Evolutionary conservation across 169 alveolate species (phyloP).

Genomic region (Fabrea salina): DNA sequence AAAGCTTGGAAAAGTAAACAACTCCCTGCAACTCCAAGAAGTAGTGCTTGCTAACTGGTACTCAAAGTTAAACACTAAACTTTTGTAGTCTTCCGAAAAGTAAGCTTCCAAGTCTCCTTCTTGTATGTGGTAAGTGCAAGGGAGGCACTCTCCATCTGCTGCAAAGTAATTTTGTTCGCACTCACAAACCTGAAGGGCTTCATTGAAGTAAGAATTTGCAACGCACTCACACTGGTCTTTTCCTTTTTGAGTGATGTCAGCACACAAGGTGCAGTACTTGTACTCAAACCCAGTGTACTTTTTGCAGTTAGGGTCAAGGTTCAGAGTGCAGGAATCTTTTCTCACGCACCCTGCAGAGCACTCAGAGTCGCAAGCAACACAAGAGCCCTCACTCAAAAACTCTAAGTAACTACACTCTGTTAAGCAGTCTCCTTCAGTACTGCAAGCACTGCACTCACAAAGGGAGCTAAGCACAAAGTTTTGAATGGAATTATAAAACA

Average conservation of each 20-base stretch:
- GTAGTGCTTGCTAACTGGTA: neutral
- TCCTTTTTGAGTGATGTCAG: neutral
- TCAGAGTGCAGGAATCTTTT: neutral
- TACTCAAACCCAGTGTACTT: neutral
- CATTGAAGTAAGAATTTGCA: neutral
- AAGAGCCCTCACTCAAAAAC: neutral
- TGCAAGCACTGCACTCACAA: constrained; percentile 1
- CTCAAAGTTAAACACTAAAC: neutral
- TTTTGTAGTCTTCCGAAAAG: neutral
- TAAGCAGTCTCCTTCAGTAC: neutral
- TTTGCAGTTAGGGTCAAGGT: neutral
- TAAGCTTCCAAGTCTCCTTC: neutral
- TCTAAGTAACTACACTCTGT: neutral
- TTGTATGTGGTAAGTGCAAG: constrained; percentile 24
- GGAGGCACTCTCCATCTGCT: neutral
- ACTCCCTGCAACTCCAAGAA: neutral
- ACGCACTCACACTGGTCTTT: neutral
- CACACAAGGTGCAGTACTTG: neutral
- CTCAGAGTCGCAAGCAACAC: neutral
- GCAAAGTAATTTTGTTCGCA: no score
- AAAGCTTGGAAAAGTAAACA: neutral
- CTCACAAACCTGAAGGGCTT: neutral
- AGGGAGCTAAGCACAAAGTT: neutral
- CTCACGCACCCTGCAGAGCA: neutral
- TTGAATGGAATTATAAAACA: neutral